Conservation (phyloP, 306 rosid species). For the Acacia confusa region DNA sequence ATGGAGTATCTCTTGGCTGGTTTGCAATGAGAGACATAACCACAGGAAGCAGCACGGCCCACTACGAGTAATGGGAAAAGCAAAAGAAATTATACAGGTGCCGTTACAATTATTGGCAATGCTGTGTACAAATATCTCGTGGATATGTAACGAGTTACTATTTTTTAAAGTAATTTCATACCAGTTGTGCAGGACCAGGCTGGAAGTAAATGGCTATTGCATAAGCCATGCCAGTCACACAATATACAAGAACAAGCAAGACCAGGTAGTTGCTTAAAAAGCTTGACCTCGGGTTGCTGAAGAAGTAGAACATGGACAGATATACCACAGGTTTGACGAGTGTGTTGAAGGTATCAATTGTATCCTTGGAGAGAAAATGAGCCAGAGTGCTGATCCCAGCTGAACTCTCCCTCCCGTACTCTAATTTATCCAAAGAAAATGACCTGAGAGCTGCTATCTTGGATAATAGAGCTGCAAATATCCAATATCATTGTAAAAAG, state of each 20-base stretch:
- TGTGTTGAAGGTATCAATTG: conserved; percentile 76
- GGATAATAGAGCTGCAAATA: conserved; percentile 77
- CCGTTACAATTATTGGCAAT: neutral
- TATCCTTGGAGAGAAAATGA: conserved; percentile 80
- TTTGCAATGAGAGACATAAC: conserved; percentile 78
- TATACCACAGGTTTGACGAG: conserved; percentile 76
- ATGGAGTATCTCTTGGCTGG: conserved; percentile 43
- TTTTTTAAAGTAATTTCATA: conserved; percentile 26
- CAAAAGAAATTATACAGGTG: neutral
- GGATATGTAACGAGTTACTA: neutral
- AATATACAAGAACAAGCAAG: conserved; percentile 74
- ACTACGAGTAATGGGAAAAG: conserved; percentile 44
- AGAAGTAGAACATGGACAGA: conserved; percentile 92
- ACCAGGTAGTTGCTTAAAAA: conserved; percentile 61
- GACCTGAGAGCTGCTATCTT: conserved; percentile 88
- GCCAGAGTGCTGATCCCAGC: conserved; percentile 86
- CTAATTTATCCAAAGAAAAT: conserved; percentile 77
- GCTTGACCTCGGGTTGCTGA: conserved; percentile 94
- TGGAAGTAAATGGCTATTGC: conserved; percentile 65
- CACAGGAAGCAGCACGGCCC: conserved; percentile 89
- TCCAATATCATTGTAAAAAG: conserved; percentile 14
- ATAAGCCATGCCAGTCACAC: conserved; percentile 89
- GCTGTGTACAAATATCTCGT: neutral
- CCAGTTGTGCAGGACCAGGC: conserved; percentile 97
- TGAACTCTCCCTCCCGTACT: conserved; percentile 88